Base-by-base conservation (phyloP, 306 rosid genomes). In the Coriaria nepalensis region DNA sequence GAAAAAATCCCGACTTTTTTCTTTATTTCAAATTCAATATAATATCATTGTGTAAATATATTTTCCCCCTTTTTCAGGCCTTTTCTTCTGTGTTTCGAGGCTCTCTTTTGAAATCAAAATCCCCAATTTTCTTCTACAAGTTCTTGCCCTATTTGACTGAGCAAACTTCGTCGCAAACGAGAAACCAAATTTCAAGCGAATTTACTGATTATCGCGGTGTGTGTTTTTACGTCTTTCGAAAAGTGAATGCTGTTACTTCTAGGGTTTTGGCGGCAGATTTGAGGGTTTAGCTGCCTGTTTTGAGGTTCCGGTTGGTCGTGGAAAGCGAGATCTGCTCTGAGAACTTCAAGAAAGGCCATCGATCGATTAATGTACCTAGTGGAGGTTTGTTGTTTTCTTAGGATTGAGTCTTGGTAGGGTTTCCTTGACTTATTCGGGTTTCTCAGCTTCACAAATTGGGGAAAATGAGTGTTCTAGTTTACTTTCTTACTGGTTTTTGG, bases 31-130 rank as follows among this genome's bases (percentile, higher is more conserved):
- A 33, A 38, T 20, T 20, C n/a, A n/a, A n/a, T n/a, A n/a, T n/a
- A n/a, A n/a, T n/a, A n/a, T n/a, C n/a, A n/a, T n/a, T n/a, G n/a
- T n/a, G n/a, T n/a, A n/a, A 10, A 8, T 44, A 10, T 0, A 11
- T 10, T 44, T 6, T 13, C 7, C 29, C 29, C 29, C 29, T 20
- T 45, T 45, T 45, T 45, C 14, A 12, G 57, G 52, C 64, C 38
- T 43, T 43, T 65, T n/a, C 51, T 53, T 59, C 53, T 71, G 57
- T 49, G 64, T 63, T 71, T 71, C 70, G 68, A 62, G 79, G 67
- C 57, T 68, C 55, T 68, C 52, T 50, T 20, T 20, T 20, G 29
- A 20, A 20, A 20, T 20, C 29, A 20, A 38, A 33, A 35, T 59
- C 65, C 72, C 69, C 68, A 65, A 53, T 75, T 72, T 40, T 42